A percentile compares a stretch with the other conserved stretches of the same genome.
Conservation (phyloP, 441 rosid genomes). For the Geranium incanum region DNA sequence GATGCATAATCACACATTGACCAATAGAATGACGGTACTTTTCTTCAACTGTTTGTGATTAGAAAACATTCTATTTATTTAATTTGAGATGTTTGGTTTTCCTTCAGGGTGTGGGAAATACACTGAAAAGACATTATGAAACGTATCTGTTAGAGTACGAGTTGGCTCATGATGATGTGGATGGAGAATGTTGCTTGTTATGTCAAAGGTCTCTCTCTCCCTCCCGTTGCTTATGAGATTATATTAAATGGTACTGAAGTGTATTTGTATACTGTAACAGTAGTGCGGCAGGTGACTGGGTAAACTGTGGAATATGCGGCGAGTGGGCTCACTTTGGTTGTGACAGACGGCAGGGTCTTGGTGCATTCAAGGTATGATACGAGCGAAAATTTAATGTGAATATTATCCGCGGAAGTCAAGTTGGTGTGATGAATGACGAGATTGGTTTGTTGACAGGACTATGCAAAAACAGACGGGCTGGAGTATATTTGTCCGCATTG, state of each 20-base stretch:
- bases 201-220: slow-evolving; percentile 68
- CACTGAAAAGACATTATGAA: slow-evolving; percentile 91
- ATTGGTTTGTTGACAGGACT: slow-evolving; percentile 47
- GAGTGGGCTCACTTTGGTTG: slow-evolving; percentile 99
- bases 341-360: slow-evolving; percentile 95
- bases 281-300: slow-evolving; percentile 99
- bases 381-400: not conserved
- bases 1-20: slow-evolving; percentile 95
- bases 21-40: slow-evolving; percentile 95
- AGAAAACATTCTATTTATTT: not conserved
- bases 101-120: slow-evolving; percentile 88
- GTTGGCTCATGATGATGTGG: slow-evolving; percentile 97
- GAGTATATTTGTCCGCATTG: slow-evolving; percentile 95
- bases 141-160: slow-evolving; percentile 92
- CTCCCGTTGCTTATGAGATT: not conserved
- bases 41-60: slow-evolving; percentile 12
- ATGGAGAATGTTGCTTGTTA: slow-evolving; percentile 94
- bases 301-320: slow-evolving; percentile 90
- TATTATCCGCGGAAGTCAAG: no score
- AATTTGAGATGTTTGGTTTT: not conserved
- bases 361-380: slow-evolving; percentile 77
- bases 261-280: slow-evolving; percentile 39
- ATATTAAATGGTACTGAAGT: not conserved
- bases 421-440: slow-evolving; percentile 12
- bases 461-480: slow-evolving; percentile 93